Conservation (phyloP, 306 rosid species). For the Alnus rubra region DNA sequence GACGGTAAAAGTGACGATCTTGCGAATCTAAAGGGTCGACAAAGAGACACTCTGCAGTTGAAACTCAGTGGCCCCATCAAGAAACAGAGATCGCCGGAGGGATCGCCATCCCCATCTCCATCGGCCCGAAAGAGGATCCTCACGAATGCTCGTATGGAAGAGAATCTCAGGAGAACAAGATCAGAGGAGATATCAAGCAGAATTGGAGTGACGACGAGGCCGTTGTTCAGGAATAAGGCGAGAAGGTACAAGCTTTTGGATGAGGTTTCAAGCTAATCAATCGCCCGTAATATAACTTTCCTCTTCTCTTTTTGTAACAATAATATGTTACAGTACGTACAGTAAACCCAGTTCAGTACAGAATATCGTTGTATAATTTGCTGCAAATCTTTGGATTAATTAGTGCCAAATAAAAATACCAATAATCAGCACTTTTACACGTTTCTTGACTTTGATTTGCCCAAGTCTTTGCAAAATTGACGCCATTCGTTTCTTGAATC, state of each 20-base stretch:
- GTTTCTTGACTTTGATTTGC: too few relatives aligned
- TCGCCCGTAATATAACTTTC: neutral
- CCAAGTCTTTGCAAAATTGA: neutral
- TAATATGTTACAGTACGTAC: too few relatives aligned
- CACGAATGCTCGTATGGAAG: conserved; percentile 46
- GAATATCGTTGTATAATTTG: neutral
- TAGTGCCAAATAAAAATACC: too few relatives aligned
- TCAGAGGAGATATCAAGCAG: conserved; percentile 53
- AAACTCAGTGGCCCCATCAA: conserved; percentile 55
- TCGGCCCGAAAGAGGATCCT: conserved; percentile 57
- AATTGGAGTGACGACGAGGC: conserved; percentile 50
- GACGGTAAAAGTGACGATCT: conserved; percentile 10
- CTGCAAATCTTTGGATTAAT: neutral
- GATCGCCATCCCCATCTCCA: conserved; percentile 31
- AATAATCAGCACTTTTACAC: neutral
- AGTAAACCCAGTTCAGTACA: too few relatives aligned
- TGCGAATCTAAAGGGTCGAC: conserved; percentile 20
- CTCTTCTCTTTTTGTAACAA: too few relatives aligned
- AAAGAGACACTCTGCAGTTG: conserved; percentile 28
- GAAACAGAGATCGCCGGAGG: conserved; percentile 56
- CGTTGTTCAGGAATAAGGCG: conserved; percentile 73
- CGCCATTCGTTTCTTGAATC: neutral
- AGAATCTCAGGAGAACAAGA: conserved; percentile 58
- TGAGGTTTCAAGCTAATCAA: conserved; percentile 74
- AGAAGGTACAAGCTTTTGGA: conserved; percentile 97